These are phyloP conservation scores for Endotrypanum monterogeii DNA, from an alignment of 208 protist genomes.

Conservation along the genomic window DNA sequence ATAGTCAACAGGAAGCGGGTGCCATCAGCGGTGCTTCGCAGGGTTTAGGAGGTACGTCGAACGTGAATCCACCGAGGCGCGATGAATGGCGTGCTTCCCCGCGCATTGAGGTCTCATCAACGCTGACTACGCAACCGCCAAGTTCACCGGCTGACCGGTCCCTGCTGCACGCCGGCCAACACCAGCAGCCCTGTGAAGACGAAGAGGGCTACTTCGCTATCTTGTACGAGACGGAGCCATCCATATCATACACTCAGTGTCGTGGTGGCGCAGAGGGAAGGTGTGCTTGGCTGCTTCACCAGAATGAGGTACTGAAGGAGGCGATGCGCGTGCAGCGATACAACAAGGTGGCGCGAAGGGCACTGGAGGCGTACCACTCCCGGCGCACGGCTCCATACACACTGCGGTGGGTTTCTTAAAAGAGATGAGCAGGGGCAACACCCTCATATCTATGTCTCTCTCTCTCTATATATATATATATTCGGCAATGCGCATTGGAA, in stretches of 20 bases:
- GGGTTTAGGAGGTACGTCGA: not conserved
- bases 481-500: too few species aligned
- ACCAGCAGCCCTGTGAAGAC: not conserved
- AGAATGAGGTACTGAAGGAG: constrained; percentile 58
- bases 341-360: constrained; percentile 51
- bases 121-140: not conserved
- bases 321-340: constrained; percentile 63
- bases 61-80: not conserved
- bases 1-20: not conserved
- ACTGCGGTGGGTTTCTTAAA: constrained; percentile 5
- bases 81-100: not conserved
- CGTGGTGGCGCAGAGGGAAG: constrained; percentile 5
- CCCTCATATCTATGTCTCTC: too few species aligned
- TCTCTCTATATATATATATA: not conserved
- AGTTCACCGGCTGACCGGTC: not conserved
- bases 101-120: not conserved
- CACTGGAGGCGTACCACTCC: constrained; percentile 43
- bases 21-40: not conserved
- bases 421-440: too few species aligned
- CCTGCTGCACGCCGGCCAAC: not conserved
- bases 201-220: constrained; percentile 5
- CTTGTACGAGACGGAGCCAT: not conserved
- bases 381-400: constrained; percentile 4
- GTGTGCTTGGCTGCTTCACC: constrained; percentile 36
- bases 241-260: not conserved